phyloP scores from a whole-genome alignment of 352 stramenopile species.

The Globisporangium megalacanthum region DNA sequence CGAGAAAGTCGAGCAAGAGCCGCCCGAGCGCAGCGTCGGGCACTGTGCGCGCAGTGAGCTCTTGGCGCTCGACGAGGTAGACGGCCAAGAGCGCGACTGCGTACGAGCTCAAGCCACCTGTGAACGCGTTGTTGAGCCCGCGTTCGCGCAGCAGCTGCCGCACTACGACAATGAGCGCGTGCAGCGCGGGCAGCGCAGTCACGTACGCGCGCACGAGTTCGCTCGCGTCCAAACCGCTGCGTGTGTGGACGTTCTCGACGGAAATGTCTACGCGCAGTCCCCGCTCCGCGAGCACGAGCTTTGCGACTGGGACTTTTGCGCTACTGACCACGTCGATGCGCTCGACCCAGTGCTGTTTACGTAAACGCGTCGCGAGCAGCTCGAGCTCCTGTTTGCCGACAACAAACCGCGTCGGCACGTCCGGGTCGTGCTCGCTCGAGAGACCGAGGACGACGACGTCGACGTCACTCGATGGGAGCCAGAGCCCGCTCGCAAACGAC shows the following conservation, averaged over 20 bases:
- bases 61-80: slow-evolving; percentile 71
- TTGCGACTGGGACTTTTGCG: slow-evolving; percentile 84
- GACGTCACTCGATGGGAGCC: slow-evolving; percentile 84
- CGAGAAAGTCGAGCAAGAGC: slow-evolving; percentile 82
- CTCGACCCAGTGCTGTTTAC: slow-evolving; percentile 64
- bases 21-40: slow-evolving; percentile 34
- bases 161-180: slow-evolving; percentile 79
- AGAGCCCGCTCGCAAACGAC: slow-evolving; percentile 83
- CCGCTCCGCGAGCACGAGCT: slow-evolving; percentile 57
- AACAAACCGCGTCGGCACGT: slow-evolving; percentile 46
- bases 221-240: slow-evolving; percentile 74
- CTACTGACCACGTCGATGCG: slow-evolving; percentile 76
- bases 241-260: slow-evolving; percentile 83
- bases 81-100: slow-evolving; percentile 79
- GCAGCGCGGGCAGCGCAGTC: slow-evolving; percentile 51
- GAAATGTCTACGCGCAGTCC: slow-evolving; percentile 83
- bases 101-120: slow-evolving; percentile 86
- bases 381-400: slow-evolving; percentile 49
- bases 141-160: slow-evolving; percentile 87
- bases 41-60: background rate
- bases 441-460: slow-evolving; percentile 85
- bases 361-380: slow-evolving; percentile 40
- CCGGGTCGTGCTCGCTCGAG: slow-evolving; percentile 25
- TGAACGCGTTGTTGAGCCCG: slow-evolving; percentile 87
- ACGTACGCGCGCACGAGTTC: slow-evolving; percentile 79